These are phyloP conservation scores for Porogramme epimiltina DNA, from an alignment of 1,284 basidiomycete genomes.

Conservation along the genomic window DNA sequence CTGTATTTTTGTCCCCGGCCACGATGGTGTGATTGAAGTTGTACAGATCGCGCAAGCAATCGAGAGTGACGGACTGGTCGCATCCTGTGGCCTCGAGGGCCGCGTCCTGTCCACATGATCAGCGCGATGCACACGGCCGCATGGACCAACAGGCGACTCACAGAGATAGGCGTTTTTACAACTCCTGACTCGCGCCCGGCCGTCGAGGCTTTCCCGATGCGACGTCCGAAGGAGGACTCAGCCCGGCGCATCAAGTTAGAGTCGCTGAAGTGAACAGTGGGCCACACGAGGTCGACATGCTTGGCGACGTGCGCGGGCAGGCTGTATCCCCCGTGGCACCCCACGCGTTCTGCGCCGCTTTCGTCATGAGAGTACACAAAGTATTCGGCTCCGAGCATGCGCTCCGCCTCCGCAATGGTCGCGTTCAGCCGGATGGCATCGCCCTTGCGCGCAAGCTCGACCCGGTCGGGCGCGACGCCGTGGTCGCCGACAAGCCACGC, in stretches of 20 bases:
- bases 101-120: background rate
- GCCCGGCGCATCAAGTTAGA: constrained; percentile 3
- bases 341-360: constrained; percentile 34
- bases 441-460: constrained; percentile 35
- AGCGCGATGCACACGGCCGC: background rate
- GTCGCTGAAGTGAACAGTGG: constrained; percentile 23
- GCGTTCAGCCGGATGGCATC: constrained; percentile 46
- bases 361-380: constrained; percentile 42
- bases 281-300: constrained; percentile 27
- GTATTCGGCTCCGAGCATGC: constrained; percentile 45
- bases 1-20: constrained; percentile 11
- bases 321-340: constrained; percentile 27
- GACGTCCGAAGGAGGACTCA: background rate
- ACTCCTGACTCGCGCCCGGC: background rate
- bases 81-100: constrained; percentile 7
- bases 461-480: constrained; percentile 34
- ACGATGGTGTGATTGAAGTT: constrained; percentile 13
- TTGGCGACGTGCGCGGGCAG: constrained; percentile 25
- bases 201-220: background rate
- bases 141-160: background rate
- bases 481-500: constrained; percentile 17
- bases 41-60: constrained; percentile 20
- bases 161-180: background rate
- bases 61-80: constrained; percentile 16
- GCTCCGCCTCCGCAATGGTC: constrained; percentile 45